Conservation (phyloP, 352 stramenopile species). For the Blastocystis sp. region DNA sequence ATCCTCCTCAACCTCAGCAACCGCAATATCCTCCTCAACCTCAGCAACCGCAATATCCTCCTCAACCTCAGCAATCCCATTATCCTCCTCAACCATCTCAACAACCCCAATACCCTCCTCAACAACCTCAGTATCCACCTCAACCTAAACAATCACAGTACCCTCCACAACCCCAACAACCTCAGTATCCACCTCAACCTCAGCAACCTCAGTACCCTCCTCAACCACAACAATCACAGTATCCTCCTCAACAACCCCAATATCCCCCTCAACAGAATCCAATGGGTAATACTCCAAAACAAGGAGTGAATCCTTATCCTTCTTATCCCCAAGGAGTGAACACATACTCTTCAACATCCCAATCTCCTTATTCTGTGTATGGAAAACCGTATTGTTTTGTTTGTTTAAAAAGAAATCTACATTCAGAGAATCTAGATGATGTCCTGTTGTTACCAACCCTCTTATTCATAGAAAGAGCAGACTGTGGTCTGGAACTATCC, state of each 20-base stretch:
- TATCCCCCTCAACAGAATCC: background rate
- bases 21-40: background rate
- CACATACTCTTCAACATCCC: background rate
- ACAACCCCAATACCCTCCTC: background rate
- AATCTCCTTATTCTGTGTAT: background rate
- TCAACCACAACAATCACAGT: background rate
- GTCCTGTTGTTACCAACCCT: background rate
- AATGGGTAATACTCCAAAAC: background rate
- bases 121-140: background rate
- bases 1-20: background rate
- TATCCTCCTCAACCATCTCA: background rate
- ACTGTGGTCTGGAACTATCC: background rate
- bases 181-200: slow-evolving; percentile 14
- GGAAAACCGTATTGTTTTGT: slow-evolving; percentile 16
- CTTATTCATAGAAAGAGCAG: background rate
- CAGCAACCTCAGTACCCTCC: background rate
- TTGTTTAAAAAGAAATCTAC: background rate
- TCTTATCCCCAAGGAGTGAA: background rate
- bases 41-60: background rate
- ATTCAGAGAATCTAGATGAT: background rate
- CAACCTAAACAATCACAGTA: background rate
- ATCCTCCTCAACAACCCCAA: background rate
- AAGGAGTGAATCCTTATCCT: background rate
- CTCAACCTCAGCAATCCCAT: background rate
- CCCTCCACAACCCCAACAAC: background rate